Evolutionary conservation across 495 filamentous ascomycete genomes (phyloP).

Genomic region (Rhypophila decipiens): DNA sequence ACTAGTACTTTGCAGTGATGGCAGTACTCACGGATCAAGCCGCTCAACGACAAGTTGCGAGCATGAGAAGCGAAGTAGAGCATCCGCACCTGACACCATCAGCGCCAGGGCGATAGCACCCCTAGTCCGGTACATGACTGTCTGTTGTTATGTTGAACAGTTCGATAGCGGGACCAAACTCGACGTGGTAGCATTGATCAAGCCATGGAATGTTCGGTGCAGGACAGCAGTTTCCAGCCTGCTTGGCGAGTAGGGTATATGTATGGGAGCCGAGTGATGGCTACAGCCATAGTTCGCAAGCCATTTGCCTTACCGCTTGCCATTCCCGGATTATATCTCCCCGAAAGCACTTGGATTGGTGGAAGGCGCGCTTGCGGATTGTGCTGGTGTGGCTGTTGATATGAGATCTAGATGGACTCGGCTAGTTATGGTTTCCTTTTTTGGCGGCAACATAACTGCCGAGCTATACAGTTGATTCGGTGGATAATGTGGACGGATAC

Average conservation of each 20-base stretch:
- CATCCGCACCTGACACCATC: slow-evolving; percentile 1
- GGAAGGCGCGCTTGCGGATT: background rate
- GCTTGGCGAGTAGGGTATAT: background rate
- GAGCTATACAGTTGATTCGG: background rate
- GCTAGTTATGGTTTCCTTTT: background rate
- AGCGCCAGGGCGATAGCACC: slow-evolving; percentile 1
- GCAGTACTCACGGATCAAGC: slow-evolving; percentile 8
- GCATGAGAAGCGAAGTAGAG: slow-evolving; percentile 56
- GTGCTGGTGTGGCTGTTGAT: background rate
- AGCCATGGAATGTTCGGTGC: background rate
- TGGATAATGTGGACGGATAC: background rate
- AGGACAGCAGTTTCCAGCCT: background rate
- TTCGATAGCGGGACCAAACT: background rate
- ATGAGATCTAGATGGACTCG: background rate
- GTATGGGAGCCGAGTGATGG: background rate
- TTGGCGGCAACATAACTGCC: background rate
- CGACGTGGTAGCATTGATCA: background rate
- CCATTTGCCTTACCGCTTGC: background rate
- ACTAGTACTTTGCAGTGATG: background rate
- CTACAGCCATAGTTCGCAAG: background rate
- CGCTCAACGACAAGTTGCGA: slow-evolving; percentile 11
- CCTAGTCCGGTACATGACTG: background rate
- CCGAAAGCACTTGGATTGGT: background rate
- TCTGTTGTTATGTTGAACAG: background rate
- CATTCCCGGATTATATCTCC: background rate